These are phyloP conservation scores for Wickerhamiella nectarea DNA, from an alignment of 805 yeast species.

Conservation along the genomic window DNA sequence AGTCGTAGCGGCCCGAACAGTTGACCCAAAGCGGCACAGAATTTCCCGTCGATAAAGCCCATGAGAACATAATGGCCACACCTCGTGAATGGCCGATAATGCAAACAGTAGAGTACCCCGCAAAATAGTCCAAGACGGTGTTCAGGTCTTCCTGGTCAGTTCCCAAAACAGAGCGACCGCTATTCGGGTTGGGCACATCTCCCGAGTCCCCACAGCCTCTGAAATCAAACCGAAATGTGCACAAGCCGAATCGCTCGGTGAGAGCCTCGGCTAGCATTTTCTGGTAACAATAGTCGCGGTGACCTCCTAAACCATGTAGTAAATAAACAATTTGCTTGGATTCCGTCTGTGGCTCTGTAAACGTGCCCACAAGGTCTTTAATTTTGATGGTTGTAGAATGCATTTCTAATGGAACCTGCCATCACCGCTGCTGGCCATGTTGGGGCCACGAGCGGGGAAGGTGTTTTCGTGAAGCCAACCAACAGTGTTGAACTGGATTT, in stretches of 20 bases:
- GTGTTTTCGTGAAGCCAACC: slow-evolving; percentile 61
- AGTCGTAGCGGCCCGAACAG: slow-evolving; percentile 52
- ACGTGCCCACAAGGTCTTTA: slow-evolving; percentile 2
- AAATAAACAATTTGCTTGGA: slow-evolving; percentile 36
- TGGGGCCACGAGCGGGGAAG: slow-evolving; percentile 56
- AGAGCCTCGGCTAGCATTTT: slow-evolving; percentile 45
- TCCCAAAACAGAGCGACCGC: slow-evolving; percentile 45
- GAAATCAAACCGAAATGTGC: slow-evolving; percentile 67
- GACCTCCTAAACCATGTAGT: slow-evolving; percentile 79
- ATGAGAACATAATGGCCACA: slow-evolving; percentile 55
- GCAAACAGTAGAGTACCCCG: slow-evolving; percentile 35
- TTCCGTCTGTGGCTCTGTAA: neutral
- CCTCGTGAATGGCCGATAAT: slow-evolving; percentile 77
- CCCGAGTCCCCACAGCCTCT: slow-evolving; percentile 74
- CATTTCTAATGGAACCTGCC: slow-evolving; percentile 13
- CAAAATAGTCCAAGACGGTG: slow-evolving; percentile 29
- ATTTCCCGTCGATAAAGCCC: slow-evolving; percentile 31
- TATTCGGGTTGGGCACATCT: slow-evolving; percentile 27
- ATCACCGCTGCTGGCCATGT: slow-evolving; percentile 91
- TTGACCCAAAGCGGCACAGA: slow-evolving; percentile 52
- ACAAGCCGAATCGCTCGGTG: slow-evolving; percentile 45
- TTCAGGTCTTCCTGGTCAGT: slow-evolving; percentile 56
- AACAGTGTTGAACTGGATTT: slow-evolving; percentile 57
- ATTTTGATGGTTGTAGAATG: neutral
- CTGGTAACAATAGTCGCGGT: slow-evolving; percentile 67